Conservation (phyloP, 176 grass and related monocot genomes). For the Oryza meridionalis region DNA sequence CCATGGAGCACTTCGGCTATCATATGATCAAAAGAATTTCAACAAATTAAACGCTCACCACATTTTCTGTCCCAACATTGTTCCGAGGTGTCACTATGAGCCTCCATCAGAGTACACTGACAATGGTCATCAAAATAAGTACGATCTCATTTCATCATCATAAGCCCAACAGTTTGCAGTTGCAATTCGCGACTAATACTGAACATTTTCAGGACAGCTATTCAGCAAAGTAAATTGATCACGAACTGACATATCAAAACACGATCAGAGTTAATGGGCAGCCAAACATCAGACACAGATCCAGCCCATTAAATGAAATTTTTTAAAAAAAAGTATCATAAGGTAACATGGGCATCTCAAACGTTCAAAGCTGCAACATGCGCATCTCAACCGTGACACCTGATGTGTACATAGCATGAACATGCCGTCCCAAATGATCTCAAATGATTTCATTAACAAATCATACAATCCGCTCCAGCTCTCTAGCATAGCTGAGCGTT, state of each 20-base stretch:
- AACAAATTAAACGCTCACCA: too few relatives aligned
- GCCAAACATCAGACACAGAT: not conserved
- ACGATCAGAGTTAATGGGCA: not conserved
- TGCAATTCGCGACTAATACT: not conserved
- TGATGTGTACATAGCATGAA: not conserved
- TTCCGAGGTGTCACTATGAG: not conserved
- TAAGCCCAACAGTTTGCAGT: too few relatives aligned
- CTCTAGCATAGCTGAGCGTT: slow-evolving; percentile 87
- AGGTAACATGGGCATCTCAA: not conserved
- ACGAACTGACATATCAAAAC: not conserved
- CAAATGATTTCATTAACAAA: not conserved
- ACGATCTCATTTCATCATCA: too few relatives aligned
- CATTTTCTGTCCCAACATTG: too few relatives aligned
- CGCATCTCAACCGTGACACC: not conserved
- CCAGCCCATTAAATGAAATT: not conserved
- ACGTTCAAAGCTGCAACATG: not conserved
- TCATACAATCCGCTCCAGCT: slow-evolving; percentile 90
- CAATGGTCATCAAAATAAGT: too few relatives aligned
- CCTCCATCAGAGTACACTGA: not conserved
- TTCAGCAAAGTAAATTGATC: not conserved
- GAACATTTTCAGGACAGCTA: not conserved
- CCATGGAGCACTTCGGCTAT: too few relatives aligned
- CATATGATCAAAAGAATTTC: too few relatives aligned
- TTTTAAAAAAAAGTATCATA: not conserved
- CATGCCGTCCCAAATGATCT: not conserved